Evolutionary conservation across 495 filamentous ascomycete species (phyloP).

Genomic region (Xylaria sp.): DNA sequence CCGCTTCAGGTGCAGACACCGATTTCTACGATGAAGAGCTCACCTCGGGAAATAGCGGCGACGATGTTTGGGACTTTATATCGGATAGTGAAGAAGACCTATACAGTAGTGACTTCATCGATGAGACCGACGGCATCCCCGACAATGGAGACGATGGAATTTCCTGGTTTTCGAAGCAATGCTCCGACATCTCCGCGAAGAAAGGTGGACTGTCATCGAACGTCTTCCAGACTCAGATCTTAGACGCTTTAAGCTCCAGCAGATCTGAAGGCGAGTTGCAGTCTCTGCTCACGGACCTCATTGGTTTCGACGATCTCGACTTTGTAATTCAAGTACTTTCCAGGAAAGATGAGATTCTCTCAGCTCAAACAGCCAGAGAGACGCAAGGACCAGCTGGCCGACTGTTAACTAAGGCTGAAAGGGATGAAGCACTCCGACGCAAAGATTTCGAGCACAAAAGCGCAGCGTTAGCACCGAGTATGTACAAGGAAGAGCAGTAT

Average conservation of each 20-base stretch:
- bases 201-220: constrained; percentile 67
- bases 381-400: constrained; percentile 59
- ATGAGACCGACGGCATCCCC: constrained; percentile 40
- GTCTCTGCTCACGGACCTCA: constrained; percentile 84
- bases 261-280: constrained; percentile 82
- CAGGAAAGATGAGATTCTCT: constrained; percentile 69
- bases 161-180: constrained; percentile 71
- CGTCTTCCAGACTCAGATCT: constrained; percentile 73
- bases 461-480: constrained; percentile 66
- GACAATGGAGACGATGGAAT: constrained; percentile 38
- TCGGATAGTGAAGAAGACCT: constrained; percentile 70
- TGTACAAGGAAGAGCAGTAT: constrained; percentile 72
- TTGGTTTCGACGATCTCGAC: constrained; percentile 92
- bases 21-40: constrained; percentile 67
- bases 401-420: constrained; percentile 75
- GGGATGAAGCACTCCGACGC: constrained; percentile 74
- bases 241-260: constrained; percentile 70
- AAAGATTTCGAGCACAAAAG: constrained; percentile 85
- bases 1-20: constrained; percentile 41
- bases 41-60: constrained; percentile 65
- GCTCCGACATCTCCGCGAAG: constrained; percentile 62
- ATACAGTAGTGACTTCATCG: constrained; percentile 52
- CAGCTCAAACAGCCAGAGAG: constrained; percentile 43
- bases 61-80: constrained; percentile 91
- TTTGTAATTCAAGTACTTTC: constrained; percentile 83